phyloP scores from a whole-genome alignment of 2,329 filamentous ascomycete species.

The Microdochium paspali region DNA sequence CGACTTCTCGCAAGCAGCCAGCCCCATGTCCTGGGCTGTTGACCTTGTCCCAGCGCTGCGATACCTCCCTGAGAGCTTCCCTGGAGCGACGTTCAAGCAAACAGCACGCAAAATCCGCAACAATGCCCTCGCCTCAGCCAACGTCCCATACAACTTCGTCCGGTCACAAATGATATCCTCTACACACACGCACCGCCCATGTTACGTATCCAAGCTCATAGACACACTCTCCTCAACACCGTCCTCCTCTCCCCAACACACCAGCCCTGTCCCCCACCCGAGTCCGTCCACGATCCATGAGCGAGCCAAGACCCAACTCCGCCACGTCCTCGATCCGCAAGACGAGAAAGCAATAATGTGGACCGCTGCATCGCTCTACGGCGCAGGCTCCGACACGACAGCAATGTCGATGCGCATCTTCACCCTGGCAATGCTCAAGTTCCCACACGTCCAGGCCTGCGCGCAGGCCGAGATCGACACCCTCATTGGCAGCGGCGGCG shows the following conservation, averaged over 20 bases:
- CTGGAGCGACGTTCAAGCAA: conserved; percentile 19
- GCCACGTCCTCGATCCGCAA: background rate
- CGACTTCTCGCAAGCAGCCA: conserved; percentile 15
- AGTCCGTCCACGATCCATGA: no score
- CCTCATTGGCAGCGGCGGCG: no score
- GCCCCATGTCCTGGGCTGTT: conserved; percentile 21
- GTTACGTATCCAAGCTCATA: conserved; percentile 1
- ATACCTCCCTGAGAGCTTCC: conserved; percentile 19
- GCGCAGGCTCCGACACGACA: conserved; percentile 39
- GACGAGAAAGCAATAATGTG: background rate
- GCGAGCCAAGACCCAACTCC: no score
- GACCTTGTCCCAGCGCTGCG: conserved; percentile 20
- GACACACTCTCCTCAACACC: background rate
- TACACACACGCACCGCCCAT: background rate
- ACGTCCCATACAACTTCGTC: conserved; percentile 21
- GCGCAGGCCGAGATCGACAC: conserved; percentile 43
- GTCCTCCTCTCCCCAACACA: no score
- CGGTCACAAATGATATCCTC: background rate
- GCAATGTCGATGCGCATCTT: conserved; percentile 35
- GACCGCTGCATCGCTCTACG: conserved; percentile 24
- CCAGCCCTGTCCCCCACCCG: no score
- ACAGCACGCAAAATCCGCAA: conserved; percentile 16
- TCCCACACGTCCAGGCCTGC: conserved; percentile 32
- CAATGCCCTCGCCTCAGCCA: conserved; percentile 5
- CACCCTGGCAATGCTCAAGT: conserved; percentile 38